A percentile compares a stretch with the other conserved stretches of the same genome.
These are phyloP conservation scores for Ceratonia siliqua DNA, from an alignment of 306 rosid genomes.

Conservation along the genomic window DNA sequence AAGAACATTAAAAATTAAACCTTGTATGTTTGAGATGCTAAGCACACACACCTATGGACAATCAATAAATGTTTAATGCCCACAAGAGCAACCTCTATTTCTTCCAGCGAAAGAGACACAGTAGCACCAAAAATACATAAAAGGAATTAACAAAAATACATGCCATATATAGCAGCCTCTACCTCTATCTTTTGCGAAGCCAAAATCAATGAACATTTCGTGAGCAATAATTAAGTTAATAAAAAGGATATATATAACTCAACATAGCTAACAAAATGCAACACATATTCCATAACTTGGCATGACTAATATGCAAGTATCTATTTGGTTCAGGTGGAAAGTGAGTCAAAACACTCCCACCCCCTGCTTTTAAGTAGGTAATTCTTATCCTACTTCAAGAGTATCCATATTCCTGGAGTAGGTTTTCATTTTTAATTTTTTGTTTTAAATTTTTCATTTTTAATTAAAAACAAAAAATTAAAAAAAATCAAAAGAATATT, in stretches of 20 bases:
- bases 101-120: conserved; percentile 16
- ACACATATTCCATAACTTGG: conserved; percentile 62
- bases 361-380: conserved; percentile 68
- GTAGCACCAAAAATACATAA: conserved; percentile 11
- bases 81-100: conserved; percentile 17
- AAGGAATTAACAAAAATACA: conserved; percentile 20
- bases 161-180: conserved; percentile 92
- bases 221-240: conserved; percentile 34
- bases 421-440: too few species aligned
- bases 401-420: too few species aligned
- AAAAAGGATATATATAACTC: background rate
- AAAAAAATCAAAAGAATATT: too few species aligned
- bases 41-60: conserved; percentile 20
- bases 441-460: too few species aligned
- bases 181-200: conserved; percentile 89
- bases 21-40: conserved; percentile 2
- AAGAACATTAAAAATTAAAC: background rate
- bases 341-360: conserved; percentile 82
- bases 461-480: too few species aligned
- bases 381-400: too few species aligned
- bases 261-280: conserved; percentile 9
- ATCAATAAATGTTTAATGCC: conserved; percentile 12
- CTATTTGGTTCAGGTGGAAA: conserved; percentile 99
- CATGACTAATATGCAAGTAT: conserved; percentile 96
- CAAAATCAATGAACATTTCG: conserved; percentile 98